Base-by-base conservation (phyloP, 2,329 filamentous ascomycete genomes). In the Didymella lethalis region DNA sequence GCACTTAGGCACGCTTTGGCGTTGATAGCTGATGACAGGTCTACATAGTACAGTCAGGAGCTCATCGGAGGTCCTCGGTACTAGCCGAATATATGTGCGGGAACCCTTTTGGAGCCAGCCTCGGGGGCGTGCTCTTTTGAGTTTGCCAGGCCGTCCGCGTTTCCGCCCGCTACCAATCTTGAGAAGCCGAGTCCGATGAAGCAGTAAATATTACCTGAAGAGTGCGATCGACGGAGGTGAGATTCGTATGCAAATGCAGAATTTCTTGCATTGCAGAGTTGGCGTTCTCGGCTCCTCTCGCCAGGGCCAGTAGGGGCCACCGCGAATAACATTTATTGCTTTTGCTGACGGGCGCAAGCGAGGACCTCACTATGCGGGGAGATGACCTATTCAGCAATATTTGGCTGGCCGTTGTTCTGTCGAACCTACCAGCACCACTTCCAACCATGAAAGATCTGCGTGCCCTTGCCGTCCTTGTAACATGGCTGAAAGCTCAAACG, bases 91-190 rank as follows among this genome's bases (percentile, higher is more conserved):
- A 57, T 63, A 61, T 67, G 61, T 63, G 66, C 65, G 65, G 57
- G 67, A 62, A 66, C 56, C 55, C 47, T 56, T 57, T 61, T 63
- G 64, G 65, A 70, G 70, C 71, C 72, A 74, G 57, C 52, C 55
- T 64, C 63, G 59, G 72, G 72, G 69, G 67, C 71, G 71, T 75
- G 73, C 72, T 65, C 54, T 58, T 67, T 67, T 68, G 57, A 69
- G 59, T 64, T 67, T 60, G 51, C 53, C 43, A 56, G 53, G 54
- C 62, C 56, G 56, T 59, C 66, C 67, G 66, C 63, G 64, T 66
- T 71, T 70, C 71, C 71, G 68, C 61, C 71, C 72, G 68, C 64
- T 63, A 63, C 63, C 56, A 54, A 50, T 47, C 34, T 59, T 51
- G 25, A 50, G 64, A 66, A 67, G 64, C 65, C 65, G 62, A 63